phyloP scores from a whole-genome alignment of 257 asterid species.

The Solanum commersonii region DNA sequence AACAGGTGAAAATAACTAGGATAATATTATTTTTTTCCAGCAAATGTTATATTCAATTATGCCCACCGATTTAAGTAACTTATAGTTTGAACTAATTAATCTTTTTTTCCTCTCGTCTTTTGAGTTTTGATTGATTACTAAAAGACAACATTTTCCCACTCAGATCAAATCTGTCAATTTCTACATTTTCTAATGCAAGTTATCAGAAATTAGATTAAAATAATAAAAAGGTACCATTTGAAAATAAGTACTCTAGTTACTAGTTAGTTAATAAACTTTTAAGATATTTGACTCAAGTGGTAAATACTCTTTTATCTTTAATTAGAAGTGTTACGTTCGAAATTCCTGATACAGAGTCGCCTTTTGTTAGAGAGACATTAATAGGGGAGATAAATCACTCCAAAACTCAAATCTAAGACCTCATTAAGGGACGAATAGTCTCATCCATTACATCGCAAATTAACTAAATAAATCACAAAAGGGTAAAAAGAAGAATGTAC shows the following conservation, averaged over 20 bases:
- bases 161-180: not conserved
- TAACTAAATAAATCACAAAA: not conserved
- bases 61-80: not conserved
- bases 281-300: too few relatives aligned
- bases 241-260: not conserved
- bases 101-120: not conserved
- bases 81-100: not conserved
- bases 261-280: not conserved
- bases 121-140: not conserved
- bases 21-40: not conserved
- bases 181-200: not conserved
- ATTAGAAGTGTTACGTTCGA: accelerated
- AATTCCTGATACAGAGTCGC: accelerated
- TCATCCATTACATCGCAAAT: not conserved
- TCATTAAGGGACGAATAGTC: accelerated
- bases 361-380: too few relatives aligned
- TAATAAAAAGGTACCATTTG: not conserved
- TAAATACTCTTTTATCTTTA: too few relatives aligned
- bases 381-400: too few relatives aligned
- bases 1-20: not conserved
- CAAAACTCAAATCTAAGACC: too few relatives aligned
- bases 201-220: not conserved
- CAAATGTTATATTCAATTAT: not conserved
- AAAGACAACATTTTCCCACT: not conserved
- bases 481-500: conserved; percentile 1